phyloP scores from a whole-genome alignment of 371 early-diverging fungal species.

The Aphelidium insulamus region DNA sequence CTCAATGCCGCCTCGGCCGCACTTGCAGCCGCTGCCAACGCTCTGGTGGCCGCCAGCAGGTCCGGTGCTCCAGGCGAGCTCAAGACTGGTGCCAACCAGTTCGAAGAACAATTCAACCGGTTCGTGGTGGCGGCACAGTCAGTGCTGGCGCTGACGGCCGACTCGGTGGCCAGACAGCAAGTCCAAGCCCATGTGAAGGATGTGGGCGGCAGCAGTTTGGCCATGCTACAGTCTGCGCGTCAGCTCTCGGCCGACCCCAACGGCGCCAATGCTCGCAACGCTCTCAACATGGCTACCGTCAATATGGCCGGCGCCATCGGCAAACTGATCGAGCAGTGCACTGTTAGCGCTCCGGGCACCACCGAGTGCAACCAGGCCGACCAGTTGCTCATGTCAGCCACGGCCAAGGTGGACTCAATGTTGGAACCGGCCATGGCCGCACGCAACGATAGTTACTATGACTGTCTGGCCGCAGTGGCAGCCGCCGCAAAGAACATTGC shows the following conservation, averaged over 20 bases:
- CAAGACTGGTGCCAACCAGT: conserved; percentile 5
- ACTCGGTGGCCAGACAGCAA: not conserved
- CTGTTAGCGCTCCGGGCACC: no score
- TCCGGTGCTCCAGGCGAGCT: conserved; percentile 8
- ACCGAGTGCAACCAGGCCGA: no score
- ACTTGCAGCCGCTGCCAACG: conserved; percentile 10
- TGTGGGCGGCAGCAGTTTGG: not conserved
- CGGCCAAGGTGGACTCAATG: no score
- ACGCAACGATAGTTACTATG: not conserved
- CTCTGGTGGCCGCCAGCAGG: conserved; percentile 6
- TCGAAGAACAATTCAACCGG: conserved; percentile 1
- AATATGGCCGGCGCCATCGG: not conserved
- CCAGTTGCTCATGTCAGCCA: no score
- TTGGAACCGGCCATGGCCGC: no score
- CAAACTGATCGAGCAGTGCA: no score
- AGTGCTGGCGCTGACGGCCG: not conserved
- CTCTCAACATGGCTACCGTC: not conserved
- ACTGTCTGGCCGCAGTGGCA: not conserved
- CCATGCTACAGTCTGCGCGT: not conserved
- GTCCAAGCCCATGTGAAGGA: not conserved
- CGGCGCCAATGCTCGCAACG: not conserved
- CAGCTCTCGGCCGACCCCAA: not conserved
- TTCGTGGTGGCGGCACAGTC: not conserved
- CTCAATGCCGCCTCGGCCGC: conserved; percentile 8
- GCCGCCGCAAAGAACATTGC: not conserved